phyloP scores from a whole-genome alignment of 768 basidiomycete genomes.

The Postia placenta region DNA sequence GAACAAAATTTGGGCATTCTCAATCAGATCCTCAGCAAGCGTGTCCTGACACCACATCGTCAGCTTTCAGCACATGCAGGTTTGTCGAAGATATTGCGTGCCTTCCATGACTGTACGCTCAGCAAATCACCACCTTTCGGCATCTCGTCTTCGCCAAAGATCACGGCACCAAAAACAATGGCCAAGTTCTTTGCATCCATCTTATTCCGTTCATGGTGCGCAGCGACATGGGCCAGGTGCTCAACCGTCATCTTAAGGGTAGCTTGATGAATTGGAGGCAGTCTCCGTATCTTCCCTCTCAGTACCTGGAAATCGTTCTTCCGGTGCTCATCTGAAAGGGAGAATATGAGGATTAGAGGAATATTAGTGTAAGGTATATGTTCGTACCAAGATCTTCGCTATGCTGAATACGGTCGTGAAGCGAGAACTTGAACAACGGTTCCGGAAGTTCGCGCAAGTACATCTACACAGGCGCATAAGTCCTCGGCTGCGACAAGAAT shows the following conservation, averaged over 20 bases:
- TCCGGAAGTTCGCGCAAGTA: constrained; percentile 88
- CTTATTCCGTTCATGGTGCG: constrained; percentile 71
- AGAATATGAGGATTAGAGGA: constrained; percentile 3
- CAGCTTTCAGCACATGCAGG: neutral
- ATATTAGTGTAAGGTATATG: neutral
- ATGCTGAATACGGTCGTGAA: constrained; percentile 78
- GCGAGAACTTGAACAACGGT: constrained; percentile 76
- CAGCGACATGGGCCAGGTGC: constrained; percentile 70
- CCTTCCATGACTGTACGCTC: constrained; percentile 72
- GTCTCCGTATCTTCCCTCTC: constrained; percentile 78
- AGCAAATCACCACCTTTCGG: constrained; percentile 70
- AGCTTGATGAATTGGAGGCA: constrained; percentile 81
- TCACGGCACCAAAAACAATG: constrained; percentile 82
- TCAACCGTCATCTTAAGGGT: constrained; percentile 78
- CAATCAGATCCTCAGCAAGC: constrained; percentile 84
- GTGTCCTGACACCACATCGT: constrained; percentile 39
- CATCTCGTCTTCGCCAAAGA: constrained; percentile 90
- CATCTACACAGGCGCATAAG: too few species aligned
- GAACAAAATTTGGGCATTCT: constrained; percentile 60
- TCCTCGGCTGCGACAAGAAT: neutral
- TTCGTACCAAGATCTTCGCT: constrained; percentile 65
- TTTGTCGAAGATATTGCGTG: constrained; percentile 22
- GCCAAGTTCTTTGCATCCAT: constrained; percentile 93
- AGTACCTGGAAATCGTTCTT: constrained; percentile 68
- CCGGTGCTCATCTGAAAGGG: constrained; percentile 57